phyloP scores from a whole-genome alignment of 1,284 basidiomycete species.

The Mycena sp. region DNA sequence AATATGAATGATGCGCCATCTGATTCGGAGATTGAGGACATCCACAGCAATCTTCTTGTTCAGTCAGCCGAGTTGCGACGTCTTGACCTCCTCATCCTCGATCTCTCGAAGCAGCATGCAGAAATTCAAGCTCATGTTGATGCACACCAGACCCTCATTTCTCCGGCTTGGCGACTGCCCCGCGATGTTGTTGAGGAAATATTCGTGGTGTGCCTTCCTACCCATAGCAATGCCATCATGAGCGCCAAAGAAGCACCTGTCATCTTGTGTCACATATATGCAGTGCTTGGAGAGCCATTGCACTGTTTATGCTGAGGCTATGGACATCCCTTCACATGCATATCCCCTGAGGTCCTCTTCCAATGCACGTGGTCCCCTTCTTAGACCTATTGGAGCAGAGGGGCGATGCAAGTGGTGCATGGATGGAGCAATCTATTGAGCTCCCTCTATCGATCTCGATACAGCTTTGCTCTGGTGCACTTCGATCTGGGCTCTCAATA shows the following conservation, averaged over 20 bases:
- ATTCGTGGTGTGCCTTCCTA: constrained; percentile 4
- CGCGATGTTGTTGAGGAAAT: constrained; percentile 4
- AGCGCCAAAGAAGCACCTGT: constrained; percentile 23
- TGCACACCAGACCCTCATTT: neutral
- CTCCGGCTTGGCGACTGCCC: neutral
- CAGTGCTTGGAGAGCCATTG: constrained; percentile 21
- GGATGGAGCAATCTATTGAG: too few species aligned
- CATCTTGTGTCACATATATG: constrained; percentile 19
- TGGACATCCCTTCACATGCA: too few species aligned
- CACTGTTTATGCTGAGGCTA: neutral
- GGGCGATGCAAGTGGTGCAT: too few species aligned
- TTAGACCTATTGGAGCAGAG: too few species aligned
- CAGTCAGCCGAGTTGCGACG: too few species aligned
- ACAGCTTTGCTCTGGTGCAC: too few species aligned
- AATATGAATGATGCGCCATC: neutral
- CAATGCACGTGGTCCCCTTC: too few species aligned
- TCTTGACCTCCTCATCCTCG: too few species aligned
- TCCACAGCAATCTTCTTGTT: too few species aligned
- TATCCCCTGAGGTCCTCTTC: too few species aligned
- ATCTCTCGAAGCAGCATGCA: neutral
- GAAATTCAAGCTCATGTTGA: neutral
- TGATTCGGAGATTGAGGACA: neutral
- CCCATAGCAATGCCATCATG: neutral
- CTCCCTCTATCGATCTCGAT: too few species aligned
- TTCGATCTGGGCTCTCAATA: too few species aligned